Conservation (phyloP, 2,329 filamentous ascomycete species). For the Claviceps pusilla region DNA sequence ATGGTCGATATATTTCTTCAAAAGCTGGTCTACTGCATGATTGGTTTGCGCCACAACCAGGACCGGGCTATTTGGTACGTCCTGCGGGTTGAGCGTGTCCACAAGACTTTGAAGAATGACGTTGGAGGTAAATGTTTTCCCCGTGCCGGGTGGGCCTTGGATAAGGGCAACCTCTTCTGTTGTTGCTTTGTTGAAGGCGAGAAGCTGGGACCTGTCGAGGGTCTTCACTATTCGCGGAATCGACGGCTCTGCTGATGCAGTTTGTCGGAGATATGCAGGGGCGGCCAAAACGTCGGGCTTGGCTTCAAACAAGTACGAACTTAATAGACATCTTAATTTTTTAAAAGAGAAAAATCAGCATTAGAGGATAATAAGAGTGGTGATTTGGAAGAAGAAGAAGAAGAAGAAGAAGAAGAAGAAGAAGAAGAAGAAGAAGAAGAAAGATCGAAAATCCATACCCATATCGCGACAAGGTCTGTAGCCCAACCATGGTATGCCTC, state of each 20-base stretch:
- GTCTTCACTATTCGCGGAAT: conserved; percentile 11
- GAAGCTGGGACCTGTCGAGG: conserved; percentile 58
- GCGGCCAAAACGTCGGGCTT: conserved; percentile 16
- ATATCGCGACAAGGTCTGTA: conserved; percentile 46
- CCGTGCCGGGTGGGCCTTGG: conserved; percentile 63
- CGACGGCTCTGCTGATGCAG: neutral
- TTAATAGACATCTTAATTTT: conserved; percentile 36
- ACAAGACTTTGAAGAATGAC: conserved; percentile 37
- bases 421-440: conserved; percentile 12
- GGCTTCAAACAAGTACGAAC: conserved; percentile 43
- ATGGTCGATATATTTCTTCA: conserved; percentile 41
- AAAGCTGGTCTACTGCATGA: conserved; percentile 72
- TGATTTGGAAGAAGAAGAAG: conserved; percentile 13
- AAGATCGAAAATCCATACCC: conserved; percentile 24
- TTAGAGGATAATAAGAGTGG: neutral
- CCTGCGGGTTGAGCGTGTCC: conserved; percentile 26
- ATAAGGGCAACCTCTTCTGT: conserved; percentile 59
- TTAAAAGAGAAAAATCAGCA: neutral
- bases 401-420: no score
- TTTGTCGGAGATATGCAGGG: conserved; percentile 15
- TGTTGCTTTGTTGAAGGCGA: conserved; percentile 54
- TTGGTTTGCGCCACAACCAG: conserved; percentile 80
- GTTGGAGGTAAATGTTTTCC: conserved; percentile 72
- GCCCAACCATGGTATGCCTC: conserved; percentile 54
- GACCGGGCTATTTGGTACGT: conserved; percentile 36